Percentiles rank a stretch among this genome's conserved stretches.
Evolutionary conservation across 2,329 filamentous ascomycete genomes (phyloP).

Genomic region (Aspergillus jensenii): DNA sequence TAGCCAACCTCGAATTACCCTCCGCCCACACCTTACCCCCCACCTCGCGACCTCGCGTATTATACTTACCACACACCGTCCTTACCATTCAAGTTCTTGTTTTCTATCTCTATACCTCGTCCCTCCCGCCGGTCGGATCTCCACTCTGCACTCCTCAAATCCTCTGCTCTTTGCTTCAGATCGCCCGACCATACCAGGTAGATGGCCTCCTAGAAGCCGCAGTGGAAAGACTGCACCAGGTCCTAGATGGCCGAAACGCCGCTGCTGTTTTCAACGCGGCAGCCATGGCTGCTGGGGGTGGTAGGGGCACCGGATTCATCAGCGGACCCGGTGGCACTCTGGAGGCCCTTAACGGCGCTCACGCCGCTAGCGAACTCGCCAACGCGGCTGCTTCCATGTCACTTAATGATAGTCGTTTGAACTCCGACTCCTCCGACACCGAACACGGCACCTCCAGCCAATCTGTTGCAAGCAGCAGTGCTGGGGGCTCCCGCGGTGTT

Average conservation of each 20-base stretch:
- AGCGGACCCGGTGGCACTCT: conserved; percentile 52
- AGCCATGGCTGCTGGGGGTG: conserved; percentile 94
- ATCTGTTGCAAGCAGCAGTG: conserved; percentile 32
- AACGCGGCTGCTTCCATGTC: conserved; percentile 21
- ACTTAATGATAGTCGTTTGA: conserved; percentile 30
- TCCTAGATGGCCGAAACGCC: conserved; percentile 89
- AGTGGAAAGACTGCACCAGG: conserved; percentile 82
- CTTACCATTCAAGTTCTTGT: conserved; percentile 87
- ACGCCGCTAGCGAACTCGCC: conserved; percentile 25
- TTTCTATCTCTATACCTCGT: conserved; percentile 91
- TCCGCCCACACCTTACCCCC: conserved; percentile 56
- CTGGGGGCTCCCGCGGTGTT: conserved; percentile 29
- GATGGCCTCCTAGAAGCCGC: conserved; percentile 91
- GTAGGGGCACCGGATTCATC: conserved; percentile 73
- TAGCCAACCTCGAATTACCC: conserved; percentile 51
- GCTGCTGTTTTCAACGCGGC: conserved; percentile 98
- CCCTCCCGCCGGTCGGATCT: conserved; percentile 73
- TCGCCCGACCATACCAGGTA: conserved; percentile 88
- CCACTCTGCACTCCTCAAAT: conserved; percentile 90
- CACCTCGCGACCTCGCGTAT: conserved; percentile 71
- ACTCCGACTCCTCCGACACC: conserved; percentile 42
- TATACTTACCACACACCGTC: conserved; percentile 91
- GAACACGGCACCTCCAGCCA: conserved; percentile 32
- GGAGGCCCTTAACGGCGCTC: conserved; percentile 41
- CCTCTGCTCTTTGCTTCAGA: conserved; percentile 88